Evolutionary conservation across 805 yeast species (phyloP), one percentile per base, ranked within the genome.

Genomic region (Dipodascopsis uninucleata): DNA sequence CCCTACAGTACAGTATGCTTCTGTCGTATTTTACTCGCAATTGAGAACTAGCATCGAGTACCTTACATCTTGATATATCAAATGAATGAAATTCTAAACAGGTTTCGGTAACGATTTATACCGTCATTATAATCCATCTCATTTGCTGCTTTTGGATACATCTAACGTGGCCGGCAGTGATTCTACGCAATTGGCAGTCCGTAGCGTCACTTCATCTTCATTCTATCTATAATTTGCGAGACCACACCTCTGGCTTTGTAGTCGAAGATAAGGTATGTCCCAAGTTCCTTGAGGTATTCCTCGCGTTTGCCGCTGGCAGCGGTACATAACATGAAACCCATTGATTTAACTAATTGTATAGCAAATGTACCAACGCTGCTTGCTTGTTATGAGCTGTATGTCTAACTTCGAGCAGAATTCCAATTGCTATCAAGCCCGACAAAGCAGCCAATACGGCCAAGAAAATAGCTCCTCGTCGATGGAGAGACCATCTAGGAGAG

Each of bases 341-440:
- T 49, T 28, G 67, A 57, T 56, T 77, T 76, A 23, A 81, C 82
- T 36, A 79, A 50, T 67, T 82, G 88, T 43, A 79, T 72, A 8
- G 79, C 76, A 18, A 68, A 36, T 37, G 67, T 69, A 22, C 86
- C 87, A 8, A 80, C 70, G 17, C 82, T 72, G 20, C 84, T 72
- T 32, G 12, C 2, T 32, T 16, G 3, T n/a, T n/a, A 12, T n/a
- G 12, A n/a, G 16, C 23, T 12, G 36, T n/a, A 29, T 26, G 14
- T 14, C 14, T 12, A 26, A 14, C 14, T 12, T 26, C 29, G 29
- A 12, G 29, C 29, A 14, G 12, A 14, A 26, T 26, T 12, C 29
- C 29, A 26, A 26, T 26, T 14, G 29, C 14, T 12, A 12, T 12
- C 29, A 12, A 26, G 12, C 29, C 29, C 12, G 29, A 12, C 29